phyloP scores from a whole-genome alignment of 768 basidiomycete genomes.

The Podaxis sp. region DNA sequence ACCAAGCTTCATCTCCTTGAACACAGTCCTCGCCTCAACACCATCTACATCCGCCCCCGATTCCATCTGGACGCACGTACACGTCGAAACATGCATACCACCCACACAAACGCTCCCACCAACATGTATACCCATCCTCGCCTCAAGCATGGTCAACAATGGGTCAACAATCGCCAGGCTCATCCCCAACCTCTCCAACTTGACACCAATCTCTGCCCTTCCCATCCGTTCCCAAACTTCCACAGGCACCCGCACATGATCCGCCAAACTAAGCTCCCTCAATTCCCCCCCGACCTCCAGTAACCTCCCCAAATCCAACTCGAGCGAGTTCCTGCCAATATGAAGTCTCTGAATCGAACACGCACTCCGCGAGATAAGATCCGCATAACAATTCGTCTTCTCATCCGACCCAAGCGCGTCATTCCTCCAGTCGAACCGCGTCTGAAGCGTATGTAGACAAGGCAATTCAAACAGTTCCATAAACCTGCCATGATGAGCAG shows the following conservation, averaged over 20 bases:
- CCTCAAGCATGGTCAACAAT: constrained; percentile 10
- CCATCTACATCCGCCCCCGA: neutral
- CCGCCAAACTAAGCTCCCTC: constrained; percentile 7
- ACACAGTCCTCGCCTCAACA: neutral
- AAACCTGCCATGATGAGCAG: constrained; percentile 8
- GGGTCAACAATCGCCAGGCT: constrained; percentile 9
- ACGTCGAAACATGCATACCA: neutral
- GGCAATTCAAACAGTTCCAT: constrained; percentile 15
- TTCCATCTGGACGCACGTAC: neutral
- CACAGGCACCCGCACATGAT: constrained; percentile 4
- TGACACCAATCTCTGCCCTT: constrained; percentile 3
- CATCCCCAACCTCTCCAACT: constrained; percentile 11
- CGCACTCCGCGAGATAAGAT: constrained; percentile 9
- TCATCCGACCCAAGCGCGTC: constrained; percentile 3
- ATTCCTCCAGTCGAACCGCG: constrained; percentile 13
- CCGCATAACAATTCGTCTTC: constrained; percentile 2
- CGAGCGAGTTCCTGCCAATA: constrained; percentile 13
- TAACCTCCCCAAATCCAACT: constrained; percentile 6
- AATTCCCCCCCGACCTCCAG: neutral
- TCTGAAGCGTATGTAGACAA: constrained; percentile 2
- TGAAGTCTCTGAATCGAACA: constrained; percentile 12
- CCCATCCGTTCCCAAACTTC: constrained; percentile 9
- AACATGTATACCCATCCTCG: constrained; percentile 1
- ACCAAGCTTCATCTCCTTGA: constrained; percentile 12
- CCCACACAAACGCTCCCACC: neutral